Conservation (phyloP, 768 basidiomycete genomes). For the Plicaturopsis crispa region DNA sequence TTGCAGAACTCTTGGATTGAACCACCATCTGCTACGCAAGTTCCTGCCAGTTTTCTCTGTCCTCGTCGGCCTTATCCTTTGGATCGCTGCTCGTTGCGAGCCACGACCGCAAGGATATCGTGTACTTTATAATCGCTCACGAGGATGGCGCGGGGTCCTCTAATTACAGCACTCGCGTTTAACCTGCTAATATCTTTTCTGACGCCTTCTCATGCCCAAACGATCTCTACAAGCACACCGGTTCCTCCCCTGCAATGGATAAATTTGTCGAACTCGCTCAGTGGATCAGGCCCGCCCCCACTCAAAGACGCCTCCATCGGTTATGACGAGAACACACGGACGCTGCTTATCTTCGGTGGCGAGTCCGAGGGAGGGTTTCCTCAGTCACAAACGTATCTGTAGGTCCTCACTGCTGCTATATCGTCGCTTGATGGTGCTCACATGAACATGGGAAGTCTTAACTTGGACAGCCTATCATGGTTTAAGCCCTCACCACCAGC, state of each 20-base stretch:
- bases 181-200: neutral
- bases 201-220: slow-evolving; percentile 25
- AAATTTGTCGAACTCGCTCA: slow-evolving; percentile 52
- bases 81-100: neutral
- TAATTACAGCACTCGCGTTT: neutral
- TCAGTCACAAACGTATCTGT: slow-evolving; percentile 66
- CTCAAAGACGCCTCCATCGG: slow-evolving; percentile 71
- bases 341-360: slow-evolving; percentile 69
- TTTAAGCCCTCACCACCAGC: slow-evolving; percentile 42
- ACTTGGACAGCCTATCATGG: slow-evolving; percentile 59
- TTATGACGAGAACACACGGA: slow-evolving; percentile 37
- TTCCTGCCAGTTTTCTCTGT: too few relatives aligned
- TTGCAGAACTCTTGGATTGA: too few relatives aligned
- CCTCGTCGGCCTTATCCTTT: too few relatives aligned
- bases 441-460: slow-evolving; percentile 37
- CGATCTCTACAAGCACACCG: slow-evolving; percentile 43
- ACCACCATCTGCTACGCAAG: too few relatives aligned
- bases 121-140: neutral
- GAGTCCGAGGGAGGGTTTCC: slow-evolving; percentile 58
- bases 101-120: neutral
- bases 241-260: slow-evolving; percentile 49
- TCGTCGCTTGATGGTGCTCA: neutral
- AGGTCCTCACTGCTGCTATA: slow-evolving; percentile 15
- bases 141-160: neutral
- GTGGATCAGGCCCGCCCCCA: slow-evolving; percentile 51